Base-by-base conservation (phyloP, 2,329 filamentous ascomycete species). In the Diaporthe sp. region DNA sequence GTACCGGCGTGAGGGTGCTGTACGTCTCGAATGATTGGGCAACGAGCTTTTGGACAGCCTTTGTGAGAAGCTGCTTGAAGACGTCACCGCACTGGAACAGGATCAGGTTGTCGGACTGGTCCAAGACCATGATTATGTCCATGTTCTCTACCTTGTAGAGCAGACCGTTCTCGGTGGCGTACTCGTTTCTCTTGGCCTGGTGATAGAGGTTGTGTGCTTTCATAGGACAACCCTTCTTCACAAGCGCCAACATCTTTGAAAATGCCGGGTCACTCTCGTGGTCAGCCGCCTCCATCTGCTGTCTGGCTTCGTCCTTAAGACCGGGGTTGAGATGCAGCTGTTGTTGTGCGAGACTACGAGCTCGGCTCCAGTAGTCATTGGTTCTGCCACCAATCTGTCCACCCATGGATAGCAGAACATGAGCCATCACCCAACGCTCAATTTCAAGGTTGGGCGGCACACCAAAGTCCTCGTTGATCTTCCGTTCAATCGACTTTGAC, bases 51-150 rank as follows among this genome's bases (percentile, higher is more conserved):
- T 53, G 44, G n/a, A 63, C 17, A 6, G 25, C 71, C 25, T 42
- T 65, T 3, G 71, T 65, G 5, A 73, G 47, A 1, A 73, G 57
- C 31, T 53, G 15, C 2, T 63, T n/a, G 47, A 73, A 73, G 4
- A 63, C 71, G 13, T 55, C 22, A 4, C 10, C 15, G 47, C 55
- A 73, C 44, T 73, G 71, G 22, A 73, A 73, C 9, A 61, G 17
- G 2, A 73, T 25, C 8, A 53, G 17, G n/a, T 65, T 65, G 22
- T 47, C 44, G 3, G 42, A 51, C 34, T n/a, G 58, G 20, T 73
- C 71, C 55, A 73, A 12, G 15, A 73, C n/a, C 4, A 73, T 2
- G 44, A 73, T 15, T 2, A 73, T 63, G 22, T 73, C 71, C 1
- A 31, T 28, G 0, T 28, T 34, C 8, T n/a, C 10, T 0, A 73